Percentiles rank a stretch among this genome's conserved stretches.
These are phyloP conservation scores for Colletotrichum chrysophilum DNA, from an alignment of 2,329 filamentous ascomycete species.

Conservation along the genomic window DNA sequence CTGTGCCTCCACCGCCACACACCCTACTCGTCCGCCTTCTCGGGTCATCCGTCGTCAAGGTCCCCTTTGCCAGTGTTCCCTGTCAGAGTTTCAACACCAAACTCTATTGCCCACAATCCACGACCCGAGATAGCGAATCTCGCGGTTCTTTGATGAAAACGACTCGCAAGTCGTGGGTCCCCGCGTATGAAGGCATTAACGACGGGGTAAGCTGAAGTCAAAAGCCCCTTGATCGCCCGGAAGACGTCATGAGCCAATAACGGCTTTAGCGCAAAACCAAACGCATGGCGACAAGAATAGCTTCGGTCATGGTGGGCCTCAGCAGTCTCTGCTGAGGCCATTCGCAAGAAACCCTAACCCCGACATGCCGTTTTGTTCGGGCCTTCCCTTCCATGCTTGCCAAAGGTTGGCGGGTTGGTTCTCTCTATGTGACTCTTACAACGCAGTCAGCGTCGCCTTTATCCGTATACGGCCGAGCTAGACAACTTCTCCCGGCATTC, in stretches of 20 bases:
- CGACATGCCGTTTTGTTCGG: not conserved
- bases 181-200: not conserved
- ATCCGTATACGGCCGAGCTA: not conserved
- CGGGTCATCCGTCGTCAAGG: conserved; percentile 16
- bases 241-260: conserved; percentile 4
- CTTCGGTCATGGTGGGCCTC: not conserved
- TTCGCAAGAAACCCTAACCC: not conserved
- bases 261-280: not conserved
- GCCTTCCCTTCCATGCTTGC: not conserved
- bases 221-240: not conserved
- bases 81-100: conserved; percentile 19
- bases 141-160: not conserved
- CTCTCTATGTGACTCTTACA: not conserved
- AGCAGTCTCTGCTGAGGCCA: not conserved
- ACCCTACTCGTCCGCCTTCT: not conserved
- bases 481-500: not conserved
- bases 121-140: not conserved
- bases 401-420: not conserved
- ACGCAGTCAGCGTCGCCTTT: conserved; percentile 8
- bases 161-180: not conserved
- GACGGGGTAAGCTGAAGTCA: not conserved
- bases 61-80: not conserved
- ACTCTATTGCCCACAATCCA: conserved; percentile 3
- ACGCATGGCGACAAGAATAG: conserved; percentile 1
- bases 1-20: not conserved